Evolutionary conservation across 108 stramenopile species (phyloP), one percentile per base, ranked within the genome.

Genomic region (Discostella pseudostelligera): DNA sequence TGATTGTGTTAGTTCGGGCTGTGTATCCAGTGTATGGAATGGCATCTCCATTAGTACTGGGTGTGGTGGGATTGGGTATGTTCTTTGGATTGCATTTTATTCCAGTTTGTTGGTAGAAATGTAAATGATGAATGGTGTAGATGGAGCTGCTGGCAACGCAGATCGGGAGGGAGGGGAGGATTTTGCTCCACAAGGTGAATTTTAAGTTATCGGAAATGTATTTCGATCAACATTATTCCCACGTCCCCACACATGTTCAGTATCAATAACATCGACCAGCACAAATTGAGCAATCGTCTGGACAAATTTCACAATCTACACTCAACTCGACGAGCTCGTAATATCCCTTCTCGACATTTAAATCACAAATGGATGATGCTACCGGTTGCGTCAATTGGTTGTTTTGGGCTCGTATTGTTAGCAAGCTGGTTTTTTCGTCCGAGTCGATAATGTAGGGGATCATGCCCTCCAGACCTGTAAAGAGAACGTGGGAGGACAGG

Each of bases 1-100:
- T 76, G 5, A 48, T 94, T 29, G 35, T 88, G 11, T 47, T 92
- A 19, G 79, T 93, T n/a, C 82, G 92, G 62, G 80, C 85, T 8
- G 77, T 80, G 8, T 95, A 87, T 88, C 84, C 82, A 13, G 82
- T 95, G 12, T 97, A 87, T 87, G 96, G 96, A 66, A 93, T 94
- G 62, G 70, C 92, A 51, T 72, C 92, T 25, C 96, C 94, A 4
- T 67, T 94, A 19, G 79, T 96, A 40, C 70, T 92, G 32, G 88
- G 87, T 19, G 68, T 83, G 36, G 76, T 94, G 40, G 57, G 78
- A n/a, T 70, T 94, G 70, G 94, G 93, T 8, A 64, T 74, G 28
- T 66, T 97, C 39, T 93, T 93, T 64, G 51, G 70, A 20, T 63
- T 90, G 26, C 94, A 97, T 76, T 97, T 97, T 59, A 69, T 96